phyloP scores from a whole-genome alignment of 192 early-diverging fungal species.

The Allomyces javanicus region DNA sequence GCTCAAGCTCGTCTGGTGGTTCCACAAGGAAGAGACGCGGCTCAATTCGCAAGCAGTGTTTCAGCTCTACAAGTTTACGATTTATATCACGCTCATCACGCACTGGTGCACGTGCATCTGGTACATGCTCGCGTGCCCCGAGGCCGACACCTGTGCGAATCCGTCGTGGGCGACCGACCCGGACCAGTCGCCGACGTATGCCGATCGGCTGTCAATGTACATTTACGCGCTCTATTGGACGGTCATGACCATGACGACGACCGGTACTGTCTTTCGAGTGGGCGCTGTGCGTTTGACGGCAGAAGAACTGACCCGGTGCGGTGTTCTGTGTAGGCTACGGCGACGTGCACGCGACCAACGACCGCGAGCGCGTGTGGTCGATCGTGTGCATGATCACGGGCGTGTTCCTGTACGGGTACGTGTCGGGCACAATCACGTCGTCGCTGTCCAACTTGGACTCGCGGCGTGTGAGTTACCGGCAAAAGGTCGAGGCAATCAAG shows the following conservation, averaged over 20 bases:
- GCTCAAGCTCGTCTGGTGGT: conserved; percentile 17
- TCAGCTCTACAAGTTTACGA: conserved; percentile 22
- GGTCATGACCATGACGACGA: conserved; percentile 29
- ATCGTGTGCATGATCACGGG: conserved; percentile 17
- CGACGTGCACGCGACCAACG: conserved; percentile 23
- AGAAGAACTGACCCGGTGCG: too few relatives aligned
- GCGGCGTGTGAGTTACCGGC: conserved; percentile 24
- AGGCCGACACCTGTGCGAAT: neutral
- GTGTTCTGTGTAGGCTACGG: conserved; percentile 17
- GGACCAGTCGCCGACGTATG: neutral
- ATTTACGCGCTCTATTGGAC: conserved; percentile 22
- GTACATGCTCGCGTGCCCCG: neutral
- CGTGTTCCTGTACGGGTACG: conserved; percentile 27
- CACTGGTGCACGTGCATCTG: neutral
- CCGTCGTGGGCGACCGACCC: neutral
- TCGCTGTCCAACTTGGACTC: conserved; percentile 34
- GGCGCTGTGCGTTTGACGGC: too few relatives aligned
- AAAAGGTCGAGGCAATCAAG: conserved; percentile 25
- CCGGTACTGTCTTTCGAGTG: conserved; percentile 9
- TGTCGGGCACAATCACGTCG: conserved; percentile 29
- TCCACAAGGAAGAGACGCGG: conserved; percentile 18
- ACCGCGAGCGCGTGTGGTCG: conserved; percentile 21
- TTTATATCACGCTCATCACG: neutral
- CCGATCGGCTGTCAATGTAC: conserved; percentile 9
- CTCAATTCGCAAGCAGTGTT: conserved; percentile 18